Evolutionary conservation across 2,329 filamentous ascomycete genomes (phyloP).

Genomic region (Aspergillus thermomutatus): DNA sequence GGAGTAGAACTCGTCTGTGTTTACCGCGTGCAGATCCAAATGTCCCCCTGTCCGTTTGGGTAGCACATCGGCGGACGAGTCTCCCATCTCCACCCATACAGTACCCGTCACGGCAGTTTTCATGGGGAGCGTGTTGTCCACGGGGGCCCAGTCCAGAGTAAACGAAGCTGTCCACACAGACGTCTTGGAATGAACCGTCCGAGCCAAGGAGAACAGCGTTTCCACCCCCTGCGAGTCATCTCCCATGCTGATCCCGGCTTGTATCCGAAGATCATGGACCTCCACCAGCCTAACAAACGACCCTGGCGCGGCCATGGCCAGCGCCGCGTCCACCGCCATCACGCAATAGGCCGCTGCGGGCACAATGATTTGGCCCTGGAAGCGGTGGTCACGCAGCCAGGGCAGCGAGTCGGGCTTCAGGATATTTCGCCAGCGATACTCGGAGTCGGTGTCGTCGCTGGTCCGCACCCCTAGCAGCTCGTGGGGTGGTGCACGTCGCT

Average conservation of each 20-base stretch:
- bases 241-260: slow-evolving; percentile 7
- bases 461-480: slow-evolving; percentile 19
- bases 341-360: slow-evolving; percentile 22
- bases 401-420: slow-evolving; percentile 17
- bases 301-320: neutral
- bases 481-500: slow-evolving; percentile 30
- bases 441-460: slow-evolving; percentile 7
- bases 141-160: slow-evolving; percentile 1
- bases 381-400: slow-evolving; percentile 21
- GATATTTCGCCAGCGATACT: slow-evolving; percentile 22
- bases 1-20: slow-evolving; percentile 7
- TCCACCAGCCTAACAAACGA: slow-evolving; percentile 9
- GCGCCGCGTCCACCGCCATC: slow-evolving; percentile 25
- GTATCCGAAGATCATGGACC: slow-evolving; percentile 16
- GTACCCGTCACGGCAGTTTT: too few relatives aligned
- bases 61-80: neutral
- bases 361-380: slow-evolving; percentile 19
- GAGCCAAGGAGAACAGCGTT: slow-evolving; percentile 4
- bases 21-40: slow-evolving; percentile 1
- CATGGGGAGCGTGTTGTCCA: neutral
- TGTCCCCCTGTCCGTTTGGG: neutral
- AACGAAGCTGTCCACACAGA: slow-evolving; percentile 1
- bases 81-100: too few relatives aligned
- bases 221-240: slow-evolving; percentile 5
- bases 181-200: neutral